These are phyloP conservation scores for Hericium alpestre DNA, from an alignment of 768 basidiomycete species.

Conservation along the genomic window DNA sequence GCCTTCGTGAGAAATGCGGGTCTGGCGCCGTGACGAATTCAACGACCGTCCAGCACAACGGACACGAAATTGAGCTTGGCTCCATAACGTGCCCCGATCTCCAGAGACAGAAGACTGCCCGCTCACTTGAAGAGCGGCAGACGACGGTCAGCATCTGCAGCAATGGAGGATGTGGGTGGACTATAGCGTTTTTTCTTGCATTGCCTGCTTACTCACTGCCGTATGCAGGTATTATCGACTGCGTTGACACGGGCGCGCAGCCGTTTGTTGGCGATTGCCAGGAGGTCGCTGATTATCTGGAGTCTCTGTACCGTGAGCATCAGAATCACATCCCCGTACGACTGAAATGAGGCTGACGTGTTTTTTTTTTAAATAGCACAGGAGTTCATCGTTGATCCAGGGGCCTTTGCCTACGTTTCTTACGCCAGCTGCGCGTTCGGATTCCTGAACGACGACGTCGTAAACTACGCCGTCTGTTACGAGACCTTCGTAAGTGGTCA, in stretches of 20 bases:
- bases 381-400: background rate
- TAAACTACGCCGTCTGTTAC: background rate
- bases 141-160: background rate
- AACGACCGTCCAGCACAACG: background rate
- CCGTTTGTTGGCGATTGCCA: background rate
- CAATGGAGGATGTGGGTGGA: background rate
- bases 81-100: background rate
- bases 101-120: background rate
- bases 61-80: background rate
- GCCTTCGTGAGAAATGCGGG: background rate
- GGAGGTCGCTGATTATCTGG: background rate
- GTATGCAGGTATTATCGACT: background rate
- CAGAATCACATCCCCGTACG: background rate
- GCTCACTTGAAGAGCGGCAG: background rate
- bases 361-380: background rate
- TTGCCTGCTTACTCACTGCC: background rate
- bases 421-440: background rate
- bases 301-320: background rate
- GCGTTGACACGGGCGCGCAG: background rate
- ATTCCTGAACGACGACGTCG: background rate
- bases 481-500: background rate
- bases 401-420: background rate
- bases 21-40: background rate
- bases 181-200: background rate
- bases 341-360: background rate